These are phyloP conservation scores for Spergularia azorica DNA, from an alignment of 179 eudicot genomes.

Conservation along the genomic window DNA sequence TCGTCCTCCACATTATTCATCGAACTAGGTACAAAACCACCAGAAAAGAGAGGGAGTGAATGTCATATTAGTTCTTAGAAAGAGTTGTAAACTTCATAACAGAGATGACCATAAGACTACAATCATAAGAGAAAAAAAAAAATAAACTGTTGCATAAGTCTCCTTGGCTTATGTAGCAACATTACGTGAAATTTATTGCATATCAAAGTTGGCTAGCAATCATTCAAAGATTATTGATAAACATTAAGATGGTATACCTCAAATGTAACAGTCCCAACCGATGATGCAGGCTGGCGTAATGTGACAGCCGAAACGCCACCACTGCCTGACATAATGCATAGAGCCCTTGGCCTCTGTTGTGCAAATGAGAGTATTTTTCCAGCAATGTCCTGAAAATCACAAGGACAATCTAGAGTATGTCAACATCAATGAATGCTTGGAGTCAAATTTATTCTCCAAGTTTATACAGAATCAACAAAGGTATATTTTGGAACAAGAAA, in stretches of 20 bases:
- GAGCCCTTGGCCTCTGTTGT: constrained; percentile 87
- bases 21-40: too few species aligned
- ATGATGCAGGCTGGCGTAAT: constrained; percentile 61
- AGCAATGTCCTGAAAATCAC: constrained; percentile 69
- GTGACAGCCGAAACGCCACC: constrained; percentile 88
- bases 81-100: background rate
- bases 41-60: too few species aligned
- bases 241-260: constrained; percentile 50
- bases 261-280: constrained; percentile 56
- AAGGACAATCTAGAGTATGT: background rate
- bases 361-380: constrained; percentile 71
- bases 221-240: background rate
- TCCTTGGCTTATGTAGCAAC: background rate
- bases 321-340: constrained; percentile 83
- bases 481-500: too few species aligned
- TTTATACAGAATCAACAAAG: too few species aligned
- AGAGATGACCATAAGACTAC: background rate
- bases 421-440: too few species aligned
- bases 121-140: background rate
- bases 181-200: background rate
- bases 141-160: background rate
- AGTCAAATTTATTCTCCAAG: too few species aligned
- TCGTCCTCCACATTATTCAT: too few species aligned
- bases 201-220: background rate
- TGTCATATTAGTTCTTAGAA: background rate